phyloP scores from a whole-genome alignment of 2,329 filamentous ascomycete genomes.

The Penicillium aurantiogriseum region DNA sequence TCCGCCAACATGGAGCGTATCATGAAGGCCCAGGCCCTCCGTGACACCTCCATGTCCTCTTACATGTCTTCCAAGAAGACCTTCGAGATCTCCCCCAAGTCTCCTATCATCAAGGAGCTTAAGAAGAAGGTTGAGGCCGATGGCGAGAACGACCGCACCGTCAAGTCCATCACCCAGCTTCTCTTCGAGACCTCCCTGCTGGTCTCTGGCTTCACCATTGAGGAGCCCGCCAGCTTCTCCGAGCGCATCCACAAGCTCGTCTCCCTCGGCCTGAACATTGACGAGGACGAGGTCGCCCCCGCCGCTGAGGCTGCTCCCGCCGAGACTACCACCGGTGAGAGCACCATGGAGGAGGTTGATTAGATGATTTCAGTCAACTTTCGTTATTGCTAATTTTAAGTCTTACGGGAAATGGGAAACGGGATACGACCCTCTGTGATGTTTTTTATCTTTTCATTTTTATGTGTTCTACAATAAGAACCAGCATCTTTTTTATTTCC shows the following conservation, averaged over 20 bases:
- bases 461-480: conserved; percentile 8
- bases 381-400: conserved; percentile 21
- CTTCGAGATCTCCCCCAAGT: conserved; percentile 99
- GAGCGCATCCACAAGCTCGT: conserved; percentile 99
- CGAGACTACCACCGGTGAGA: conserved; percentile 72
- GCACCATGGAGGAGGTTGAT: conserved; percentile 99
- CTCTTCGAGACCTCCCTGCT: conserved; percentile 98
- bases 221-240: conserved; percentile 95
- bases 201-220: conserved; percentile 98
- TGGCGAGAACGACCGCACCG: conserved; percentile 96
- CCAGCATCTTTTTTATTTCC: neutral
- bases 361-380: conserved; percentile 51
- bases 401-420: conserved; percentile 32
- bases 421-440: conserved; percentile 29
- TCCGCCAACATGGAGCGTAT: conserved; percentile 99
- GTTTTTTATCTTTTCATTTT: conserved; percentile 17
- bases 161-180: conserved; percentile 98
- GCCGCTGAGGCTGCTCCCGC: conserved; percentile 58
- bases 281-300: conserved; percentile 76
- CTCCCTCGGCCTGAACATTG: conserved; percentile 93
- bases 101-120: conserved; percentile 95
- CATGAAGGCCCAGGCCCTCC: conserved; percentile 99
- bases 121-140: conserved; percentile 99
- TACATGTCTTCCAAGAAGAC: conserved; percentile 99
- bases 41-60: conserved; percentile 98